Percentiles rank a stretch among this genome's conserved stretches.
phyloP scores from a whole-genome alignment of 352 stramenopile genomes.

The Pythium plurisporium region DNA sequence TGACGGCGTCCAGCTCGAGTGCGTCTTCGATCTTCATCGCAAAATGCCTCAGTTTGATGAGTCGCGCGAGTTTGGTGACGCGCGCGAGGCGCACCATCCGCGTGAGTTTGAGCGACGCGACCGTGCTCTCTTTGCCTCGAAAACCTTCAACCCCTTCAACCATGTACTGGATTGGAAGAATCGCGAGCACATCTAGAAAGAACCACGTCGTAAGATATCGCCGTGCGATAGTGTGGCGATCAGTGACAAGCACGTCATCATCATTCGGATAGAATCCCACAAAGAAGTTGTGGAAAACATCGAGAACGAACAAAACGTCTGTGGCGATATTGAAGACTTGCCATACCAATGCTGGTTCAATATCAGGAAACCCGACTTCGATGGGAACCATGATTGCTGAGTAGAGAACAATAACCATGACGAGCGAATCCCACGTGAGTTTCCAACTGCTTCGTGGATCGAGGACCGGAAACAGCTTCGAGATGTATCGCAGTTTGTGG shows the following conservation, averaged over 20 bases:
- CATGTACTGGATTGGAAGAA: constrained; percentile 53
- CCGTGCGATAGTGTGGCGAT: constrained; percentile 38
- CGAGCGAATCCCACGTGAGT: constrained; percentile 57
- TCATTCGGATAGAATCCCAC: constrained; percentile 60
- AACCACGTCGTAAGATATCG: constrained; percentile 64
- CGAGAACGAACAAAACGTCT: constrained; percentile 58
- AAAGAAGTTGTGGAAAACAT: constrained; percentile 70
- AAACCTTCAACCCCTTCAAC: constrained; percentile 14
- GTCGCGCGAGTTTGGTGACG: constrained; percentile 61
- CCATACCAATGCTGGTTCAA: constrained; percentile 34
- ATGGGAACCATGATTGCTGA: constrained; percentile 66
- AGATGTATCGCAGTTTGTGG: constrained; percentile 26
- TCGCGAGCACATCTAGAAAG: constrained; percentile 40
- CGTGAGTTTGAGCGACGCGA: constrained; percentile 62
- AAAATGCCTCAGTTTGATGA: constrained; percentile 71
- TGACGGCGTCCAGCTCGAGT: constrained; percentile 57
- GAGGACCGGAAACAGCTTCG: constrained; percentile 45
- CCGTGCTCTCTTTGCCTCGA: constrained; percentile 29
- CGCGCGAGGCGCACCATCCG: constrained; percentile 58
- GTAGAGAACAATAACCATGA: constrained; percentile 75
- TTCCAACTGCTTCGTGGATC: constrained; percentile 55
- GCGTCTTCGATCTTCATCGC: constrained; percentile 66
- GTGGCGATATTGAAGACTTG: constrained; percentile 24
- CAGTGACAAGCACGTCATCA: constrained; percentile 52
- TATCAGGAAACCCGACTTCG: constrained; percentile 64